Conservation (phyloP, 202 grass and related monocot species). For the Dendrocalamus latiflorus region DNA sequence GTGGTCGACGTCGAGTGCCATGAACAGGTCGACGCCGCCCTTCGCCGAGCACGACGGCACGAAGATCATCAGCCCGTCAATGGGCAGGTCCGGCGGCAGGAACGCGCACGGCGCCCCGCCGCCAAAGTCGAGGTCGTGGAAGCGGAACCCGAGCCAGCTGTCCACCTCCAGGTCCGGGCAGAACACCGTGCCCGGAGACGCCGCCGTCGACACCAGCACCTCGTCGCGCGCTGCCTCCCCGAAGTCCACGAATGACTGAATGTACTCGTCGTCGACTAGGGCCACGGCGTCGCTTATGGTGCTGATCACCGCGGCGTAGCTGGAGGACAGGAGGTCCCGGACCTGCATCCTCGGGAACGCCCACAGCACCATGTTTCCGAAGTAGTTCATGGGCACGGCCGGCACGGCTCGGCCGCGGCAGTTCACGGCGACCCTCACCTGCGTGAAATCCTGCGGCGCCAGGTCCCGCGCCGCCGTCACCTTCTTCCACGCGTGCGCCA, state of each 20-base stretch:
- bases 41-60: background rate
- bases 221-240: background rate
- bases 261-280: slow-evolving; percentile 13
- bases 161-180: slow-evolving; percentile 30
- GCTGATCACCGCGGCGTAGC: background rate
- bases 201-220: background rate
- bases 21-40: slow-evolving; percentile 13
- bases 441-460: background rate
- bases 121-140: slow-evolving; percentile 24
- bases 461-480: slow-evolving; percentile 3
- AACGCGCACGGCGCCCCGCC: slow-evolving; percentile 14
- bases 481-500: slow-evolving; percentile 36
- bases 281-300: slow-evolving; percentile 28
- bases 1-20: background rate
- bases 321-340: background rate
- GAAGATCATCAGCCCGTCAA: slow-evolving; percentile 30
- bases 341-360: slow-evolving; percentile 30
- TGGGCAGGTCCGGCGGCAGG: slow-evolving; percentile 4
- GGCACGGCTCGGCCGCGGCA: background rate
- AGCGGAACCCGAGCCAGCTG: slow-evolving; percentile 30
- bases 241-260: slow-evolving; percentile 42
- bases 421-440: slow-evolving; percentile 34
- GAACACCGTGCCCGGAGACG: background rate
- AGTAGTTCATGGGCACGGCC: slow-evolving; percentile 5
- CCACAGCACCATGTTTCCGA: slow-evolving; percentile 44